These are phyloP conservation scores for Trichoderma aggressivum DNA, from an alignment of 2,329 filamentous ascomycete genomes.

Conservation along the genomic window DNA sequence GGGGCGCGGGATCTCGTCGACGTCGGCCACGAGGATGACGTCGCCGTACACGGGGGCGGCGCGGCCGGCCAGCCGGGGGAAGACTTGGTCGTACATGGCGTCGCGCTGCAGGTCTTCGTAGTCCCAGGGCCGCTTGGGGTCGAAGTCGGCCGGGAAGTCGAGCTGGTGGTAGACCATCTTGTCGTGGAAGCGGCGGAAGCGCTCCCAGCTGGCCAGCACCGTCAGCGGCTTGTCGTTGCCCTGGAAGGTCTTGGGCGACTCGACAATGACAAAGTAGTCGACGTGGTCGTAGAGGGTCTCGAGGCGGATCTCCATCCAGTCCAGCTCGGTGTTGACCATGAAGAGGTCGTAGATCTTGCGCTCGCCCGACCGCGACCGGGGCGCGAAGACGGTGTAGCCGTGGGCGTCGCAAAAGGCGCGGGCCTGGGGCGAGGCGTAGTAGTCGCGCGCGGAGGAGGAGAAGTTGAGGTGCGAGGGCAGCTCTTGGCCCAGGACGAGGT, in stretches of 20 bases:
- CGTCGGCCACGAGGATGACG: constrained; percentile 57
- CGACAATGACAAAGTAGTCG: constrained; percentile 64
- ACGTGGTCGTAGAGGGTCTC: constrained; percentile 55
- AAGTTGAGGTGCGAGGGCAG: constrained; percentile 28
- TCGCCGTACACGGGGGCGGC: constrained; percentile 47
- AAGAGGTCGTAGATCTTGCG: constrained; percentile 50
- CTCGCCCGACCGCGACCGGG: constrained; percentile 24
- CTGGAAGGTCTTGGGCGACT: constrained; percentile 57
- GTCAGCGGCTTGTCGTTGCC: constrained; percentile 52
- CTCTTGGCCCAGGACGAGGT: constrained; percentile 13
- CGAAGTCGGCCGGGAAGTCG: constrained; percentile 41
- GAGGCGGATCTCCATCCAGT: constrained; percentile 63
- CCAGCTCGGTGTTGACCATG: constrained; percentile 61
- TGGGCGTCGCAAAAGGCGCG: constrained; percentile 31
- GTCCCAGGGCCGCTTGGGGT: constrained; percentile 43
- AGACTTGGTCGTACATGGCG: constrained; percentile 55
- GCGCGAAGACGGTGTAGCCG: constrained; percentile 32
- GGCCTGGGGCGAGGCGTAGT: constrained; percentile 31
- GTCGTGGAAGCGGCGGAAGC: constrained; percentile 50
- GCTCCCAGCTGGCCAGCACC: constrained; percentile 50
- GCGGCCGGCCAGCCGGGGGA: constrained; percentile 44
- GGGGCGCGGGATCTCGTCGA: constrained; percentile 58
- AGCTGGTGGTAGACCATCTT: constrained; percentile 61
- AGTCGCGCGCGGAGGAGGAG: constrained; percentile 22
- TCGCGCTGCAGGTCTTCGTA: constrained; percentile 54